A percentile compares a stretch with the other conserved stretches of the same genome.
phyloP scores from a whole-genome alignment of 1,139 yeast species.

The Taiozyma sp. region DNA sequence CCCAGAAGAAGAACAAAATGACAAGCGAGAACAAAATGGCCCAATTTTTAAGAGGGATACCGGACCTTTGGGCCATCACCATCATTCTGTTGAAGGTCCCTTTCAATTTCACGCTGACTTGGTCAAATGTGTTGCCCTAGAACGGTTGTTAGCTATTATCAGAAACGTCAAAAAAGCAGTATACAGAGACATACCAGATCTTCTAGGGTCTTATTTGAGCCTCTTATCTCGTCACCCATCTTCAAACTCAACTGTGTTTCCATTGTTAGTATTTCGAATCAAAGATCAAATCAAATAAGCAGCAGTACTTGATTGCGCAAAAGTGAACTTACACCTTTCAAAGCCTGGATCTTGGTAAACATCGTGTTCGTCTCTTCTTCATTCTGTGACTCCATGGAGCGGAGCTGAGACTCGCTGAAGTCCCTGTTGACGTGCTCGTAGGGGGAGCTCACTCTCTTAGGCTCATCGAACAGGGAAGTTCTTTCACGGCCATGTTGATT shows the following conservation, averaged over 20 bases:
- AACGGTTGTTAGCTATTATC: conserved; percentile 2
- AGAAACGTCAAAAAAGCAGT: not conserved
- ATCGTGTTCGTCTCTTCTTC: conserved; percentile 69
- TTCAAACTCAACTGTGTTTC: conserved; percentile 43
- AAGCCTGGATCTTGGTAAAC: conserved; percentile 62
- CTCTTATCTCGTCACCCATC: conserved; percentile 84
- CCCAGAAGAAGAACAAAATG: conserved; percentile 66
- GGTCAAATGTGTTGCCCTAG: conserved; percentile 39
- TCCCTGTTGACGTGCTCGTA: conserved; percentile 43
- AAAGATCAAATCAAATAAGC: not conserved
- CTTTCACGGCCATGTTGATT: conserved; percentile 44
- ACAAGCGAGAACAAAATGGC: conserved; percentile 55
- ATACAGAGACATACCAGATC: conserved; percentile 37
- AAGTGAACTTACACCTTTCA: conserved; percentile 43
- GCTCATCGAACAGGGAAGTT: conserved; percentile 39
- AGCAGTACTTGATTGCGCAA: not conserved
- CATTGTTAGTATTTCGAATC: conserved; percentile 1
- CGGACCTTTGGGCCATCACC: conserved; percentile 76
- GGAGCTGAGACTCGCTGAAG: conserved; percentile 53
- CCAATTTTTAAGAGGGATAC: conserved; percentile 81
- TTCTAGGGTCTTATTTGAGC: conserved; percentile 57
- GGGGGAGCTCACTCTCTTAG: conserved; percentile 41
- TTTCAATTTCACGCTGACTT: conserved; percentile 30
- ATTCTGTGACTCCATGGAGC: conserved; percentile 78
- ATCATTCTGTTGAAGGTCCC: conserved; percentile 71